Evolutionary conservation across 2,329 filamentous ascomycete genomes (phyloP), one percentile per base, ranked within the genome.

Genomic region (Dactylellina drechsleri): DNA sequence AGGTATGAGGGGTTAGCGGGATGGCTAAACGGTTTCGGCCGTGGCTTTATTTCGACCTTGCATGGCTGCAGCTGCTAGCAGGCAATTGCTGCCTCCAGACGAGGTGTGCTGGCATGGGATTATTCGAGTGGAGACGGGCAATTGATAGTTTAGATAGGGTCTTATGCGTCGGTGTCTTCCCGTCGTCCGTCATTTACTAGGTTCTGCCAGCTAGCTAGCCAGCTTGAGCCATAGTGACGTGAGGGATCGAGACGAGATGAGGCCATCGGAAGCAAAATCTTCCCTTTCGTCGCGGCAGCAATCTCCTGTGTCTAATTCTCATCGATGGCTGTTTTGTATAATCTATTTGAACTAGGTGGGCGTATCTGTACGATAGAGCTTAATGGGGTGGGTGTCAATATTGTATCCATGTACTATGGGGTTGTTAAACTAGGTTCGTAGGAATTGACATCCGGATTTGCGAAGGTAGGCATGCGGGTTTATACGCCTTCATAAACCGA

Each of bases 371-470:
- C 56, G 8, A 20, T 56, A 56, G 13, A 58, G 15, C 16, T 36
- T 7, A 31, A 4, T 50, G 58, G 58, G 66, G 56, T 41, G 58
- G 54, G 66, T 66, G 43, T 47, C 26, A 65, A 23, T 31, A 45
- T 40, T 40, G 41, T 45, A 41, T 45, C 15, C 18, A 54, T 40
- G n/a, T 64, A 65, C 49, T 36, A 36, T 36, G 31, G 59, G 31
- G 57, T 47, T 52, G 31, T 54, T 10, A 49, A 40, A 28, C 23
- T n/a, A 61, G 23, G 49, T 49, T 58, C 53, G 58, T 75, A 75
- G 71, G 71, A 75, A 75, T 52, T 59, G 59, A 60, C 71, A 64
- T 75, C 71, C 71, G 71, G 58, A 75, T 68, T 68, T 64, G 59
- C 59, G 66, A 45, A 43, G 49, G 31, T 36, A 10, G 31, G 31